Evolutionary conservation across 2,329 filamentous ascomycete species (phyloP), one percentile per base, ranked within the genome.

Genomic region (Colletotrichum cereale): DNA sequence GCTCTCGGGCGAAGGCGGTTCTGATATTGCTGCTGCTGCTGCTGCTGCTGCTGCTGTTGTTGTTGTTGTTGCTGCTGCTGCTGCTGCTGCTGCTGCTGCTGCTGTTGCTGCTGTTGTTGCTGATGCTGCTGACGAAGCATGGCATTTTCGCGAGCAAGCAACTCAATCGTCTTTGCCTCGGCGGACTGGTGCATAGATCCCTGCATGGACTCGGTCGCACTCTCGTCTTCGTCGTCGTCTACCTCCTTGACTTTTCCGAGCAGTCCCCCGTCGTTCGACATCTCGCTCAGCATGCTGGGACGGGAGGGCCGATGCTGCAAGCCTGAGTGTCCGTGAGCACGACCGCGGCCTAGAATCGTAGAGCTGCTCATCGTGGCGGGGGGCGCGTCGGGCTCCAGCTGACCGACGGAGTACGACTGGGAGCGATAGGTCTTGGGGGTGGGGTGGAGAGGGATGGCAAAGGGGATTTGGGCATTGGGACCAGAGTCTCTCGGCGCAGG

Each of bases 341-440:
- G 86, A 60, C 86, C 82, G 58, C 89, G 85, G n/a, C 86, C 84
- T 16, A 89, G 79, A 29, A 86, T 82, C 4, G 87, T 81, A 5
- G 87, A 83, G 3, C 86, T 80, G 67, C 81, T 83, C 79, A 86
- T 82, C 2, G 81, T 77, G 4, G 81, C 77, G 18, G 82, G 76
- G 3, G 82, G 77, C 1, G 82, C 82, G 70, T 96, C 93, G 1
- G 91, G 88, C 64, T 97, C 95, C 72, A 95, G 86, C 79, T 98
- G 95, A 5, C 95, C 95, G 58, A 97, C 96, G 0, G 96, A 98
- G 81, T 98, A 98, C 5, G 96, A 98, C 81, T 98, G 94, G 7
- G 96, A 99, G 53, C 96, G 91, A 77, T 97, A 96, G 1, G 94
- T 95, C 81, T 98, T 98, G 2, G 93, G 93, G 0, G 94, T 96